Evolutionary conservation across 129 eudicot species (phyloP).

Genomic region (Helianthus tuberosus): DNA sequence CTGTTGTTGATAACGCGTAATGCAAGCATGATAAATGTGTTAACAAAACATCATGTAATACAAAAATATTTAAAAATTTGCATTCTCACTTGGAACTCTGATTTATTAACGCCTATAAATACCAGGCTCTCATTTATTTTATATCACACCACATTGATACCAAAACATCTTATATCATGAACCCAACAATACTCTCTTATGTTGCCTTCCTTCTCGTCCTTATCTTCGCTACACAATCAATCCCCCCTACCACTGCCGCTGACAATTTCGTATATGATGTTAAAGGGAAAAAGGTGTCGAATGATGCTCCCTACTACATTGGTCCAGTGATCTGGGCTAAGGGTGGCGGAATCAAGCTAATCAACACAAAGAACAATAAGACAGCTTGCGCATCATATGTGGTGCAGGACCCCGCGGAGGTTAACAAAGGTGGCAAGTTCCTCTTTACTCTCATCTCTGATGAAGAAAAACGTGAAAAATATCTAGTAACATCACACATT

Average conservation of each 20-base stretch:
- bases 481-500: neutral
- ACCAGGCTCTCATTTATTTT: neutral
- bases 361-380: neutral
- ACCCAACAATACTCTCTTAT: neutral
- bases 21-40: too few species aligned
- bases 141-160: neutral
- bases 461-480: neutral
- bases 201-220: neutral
- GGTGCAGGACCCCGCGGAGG: neutral
- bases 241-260: neutral
- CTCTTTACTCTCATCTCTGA: neutral
- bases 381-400: neutral
- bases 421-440: slow-evolving; percentile 6
- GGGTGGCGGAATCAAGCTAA: slow-evolving; percentile 24
- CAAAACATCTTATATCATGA: neutral
- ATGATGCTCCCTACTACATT: slow-evolving; percentile 11
- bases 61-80: too few species aligned
- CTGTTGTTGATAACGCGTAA: too few species aligned
- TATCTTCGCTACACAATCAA: neutral
- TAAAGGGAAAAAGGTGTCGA: slow-evolving; percentile 13
- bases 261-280: neutral
- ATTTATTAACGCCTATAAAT: too few species aligned
- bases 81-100: too few species aligned
- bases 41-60: too few species aligned
- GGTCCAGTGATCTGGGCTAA: slow-evolving; percentile 16